A percentile compares a stretch with the other conserved stretches of the same genome.
Evolutionary conservation across 2,329 filamentous ascomycete genomes (phyloP).

Genomic region (Hymenotorrendiella dingleyae): DNA sequence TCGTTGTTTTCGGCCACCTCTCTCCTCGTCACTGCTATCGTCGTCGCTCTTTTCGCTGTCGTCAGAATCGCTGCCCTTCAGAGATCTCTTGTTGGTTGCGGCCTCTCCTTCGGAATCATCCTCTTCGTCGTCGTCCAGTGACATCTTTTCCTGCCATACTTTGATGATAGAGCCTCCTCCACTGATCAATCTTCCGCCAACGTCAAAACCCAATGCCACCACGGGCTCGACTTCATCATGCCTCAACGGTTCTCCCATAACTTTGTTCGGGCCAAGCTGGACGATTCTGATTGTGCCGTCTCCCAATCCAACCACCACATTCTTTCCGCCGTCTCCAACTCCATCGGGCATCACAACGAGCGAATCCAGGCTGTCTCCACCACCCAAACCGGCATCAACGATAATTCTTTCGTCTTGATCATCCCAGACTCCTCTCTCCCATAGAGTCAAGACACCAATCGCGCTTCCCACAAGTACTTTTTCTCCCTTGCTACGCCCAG

Average conservation of each 20-base stretch:
- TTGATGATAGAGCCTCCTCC: slow-evolving; percentile 83
- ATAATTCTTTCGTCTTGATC: slow-evolving; percentile 88
- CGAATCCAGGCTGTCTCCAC: slow-evolving; percentile 76
- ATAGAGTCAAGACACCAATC: slow-evolving; percentile 79
- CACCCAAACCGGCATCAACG: slow-evolving; percentile 56
- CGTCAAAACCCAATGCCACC: slow-evolving; percentile 76
- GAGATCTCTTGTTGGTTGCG: slow-evolving; percentile 26
- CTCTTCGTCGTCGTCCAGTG: slow-evolving; percentile 43
- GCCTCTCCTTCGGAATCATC: slow-evolving; percentile 41
- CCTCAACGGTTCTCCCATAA: slow-evolving; percentile 53
- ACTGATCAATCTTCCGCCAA: slow-evolving; percentile 78
- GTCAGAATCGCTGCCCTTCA: slow-evolving; percentile 19
- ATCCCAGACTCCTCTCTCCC: slow-evolving; percentile 93
- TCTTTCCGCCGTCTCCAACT: slow-evolving; percentile 62
- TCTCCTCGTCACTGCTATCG: slow-evolving; percentile 24
- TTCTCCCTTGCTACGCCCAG: slow-evolving; percentile 61
- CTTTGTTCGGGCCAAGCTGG: slow-evolving; percentile 65
- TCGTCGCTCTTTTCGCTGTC: slow-evolving; percentile 21
- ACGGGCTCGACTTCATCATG: slow-evolving; percentile 89
- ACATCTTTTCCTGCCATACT: slow-evolving; percentile 76
- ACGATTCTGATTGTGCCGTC: slow-evolving; percentile 77
- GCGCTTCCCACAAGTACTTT: slow-evolving; percentile 70
- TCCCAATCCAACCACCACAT: slow-evolving; percentile 73
- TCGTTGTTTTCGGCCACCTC: slow-evolving; percentile 17
- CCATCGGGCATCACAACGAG: slow-evolving; percentile 66